Evolutionary conservation across 1,284 basidiomycete genomes (phyloP).

Genomic region (Termitomyces sp.): DNA sequence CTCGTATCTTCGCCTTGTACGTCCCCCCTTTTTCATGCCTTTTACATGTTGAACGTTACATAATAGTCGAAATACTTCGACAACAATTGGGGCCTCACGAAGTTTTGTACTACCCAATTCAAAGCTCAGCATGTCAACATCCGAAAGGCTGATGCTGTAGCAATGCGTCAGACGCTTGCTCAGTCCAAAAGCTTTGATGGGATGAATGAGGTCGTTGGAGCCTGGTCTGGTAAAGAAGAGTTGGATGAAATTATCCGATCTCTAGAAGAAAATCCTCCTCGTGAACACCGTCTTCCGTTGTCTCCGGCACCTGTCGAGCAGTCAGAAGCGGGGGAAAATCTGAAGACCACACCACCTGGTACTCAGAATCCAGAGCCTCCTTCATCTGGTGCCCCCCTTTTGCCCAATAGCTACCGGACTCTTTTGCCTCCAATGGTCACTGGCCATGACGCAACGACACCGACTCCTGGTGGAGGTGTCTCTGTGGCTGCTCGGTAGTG

Average conservation of each 20-base stretch:
- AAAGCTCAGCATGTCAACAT: slow-evolving; percentile 53
- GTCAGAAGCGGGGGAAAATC: slow-evolving; percentile 7
- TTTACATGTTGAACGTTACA: neutral
- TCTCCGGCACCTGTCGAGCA: slow-evolving; percentile 9
- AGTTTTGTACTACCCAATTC: slow-evolving; percentile 86
- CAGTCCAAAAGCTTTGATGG: slow-evolving; percentile 66
- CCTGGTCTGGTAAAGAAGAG: slow-evolving; percentile 58
- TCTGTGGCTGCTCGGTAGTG: slow-evolving; percentile 10
- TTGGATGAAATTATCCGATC: slow-evolving; percentile 50
- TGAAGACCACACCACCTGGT: slow-evolving; percentile 34
- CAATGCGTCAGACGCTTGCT: slow-evolving; percentile 49
- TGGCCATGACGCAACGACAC: slow-evolving; percentile 40
- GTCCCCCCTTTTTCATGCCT: slow-evolving; percentile 23
- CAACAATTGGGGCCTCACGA: slow-evolving; percentile 85
- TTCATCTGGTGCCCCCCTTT: slow-evolving; percentile 36
- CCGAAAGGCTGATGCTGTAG: slow-evolving; percentile 56
- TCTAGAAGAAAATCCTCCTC: slow-evolving; percentile 45
- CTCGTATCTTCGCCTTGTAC: slow-evolving; percentile 70
- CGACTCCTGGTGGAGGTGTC: slow-evolving; percentile 32
- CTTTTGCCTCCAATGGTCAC: slow-evolving; percentile 32
- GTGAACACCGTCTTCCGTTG: slow-evolving; percentile 29
- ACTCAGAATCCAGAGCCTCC: slow-evolving; percentile 46
- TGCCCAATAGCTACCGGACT: slow-evolving; percentile 25
- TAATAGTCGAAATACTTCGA: slow-evolving; percentile 60
- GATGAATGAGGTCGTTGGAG: slow-evolving; percentile 51